A percentile compares a stretch with the other conserved stretches of the same genome.
Conservation (phyloP, 805 yeast species). For the Metschnikowia shivogae region DNA sequence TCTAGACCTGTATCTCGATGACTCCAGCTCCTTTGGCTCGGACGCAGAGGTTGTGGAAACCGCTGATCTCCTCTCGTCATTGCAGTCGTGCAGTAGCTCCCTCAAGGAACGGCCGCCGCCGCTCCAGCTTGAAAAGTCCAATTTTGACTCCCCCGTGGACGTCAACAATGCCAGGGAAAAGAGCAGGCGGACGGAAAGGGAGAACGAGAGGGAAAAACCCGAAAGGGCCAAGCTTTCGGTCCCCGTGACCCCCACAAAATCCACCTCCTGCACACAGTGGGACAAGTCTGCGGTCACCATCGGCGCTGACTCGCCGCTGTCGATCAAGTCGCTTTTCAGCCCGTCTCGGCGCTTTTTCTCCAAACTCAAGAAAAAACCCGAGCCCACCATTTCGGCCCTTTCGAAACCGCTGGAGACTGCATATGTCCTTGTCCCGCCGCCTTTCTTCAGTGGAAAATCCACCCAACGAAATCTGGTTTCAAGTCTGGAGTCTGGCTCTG, state of each 20-base stretch:
- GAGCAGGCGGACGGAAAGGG: no score
- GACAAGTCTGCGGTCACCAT: constrained; percentile 24
- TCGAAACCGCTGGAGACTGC: constrained; percentile 20
- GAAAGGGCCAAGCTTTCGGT: background rate
- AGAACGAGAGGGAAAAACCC: background rate
- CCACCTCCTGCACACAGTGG: background rate
- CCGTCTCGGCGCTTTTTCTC: constrained; percentile 37
- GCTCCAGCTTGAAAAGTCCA: constrained; percentile 10
- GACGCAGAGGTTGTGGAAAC: constrained; percentile 9
- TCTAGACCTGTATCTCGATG: constrained; percentile 40
- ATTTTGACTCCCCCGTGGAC: constrained; percentile 4
- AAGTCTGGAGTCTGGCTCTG: constrained; percentile 10
- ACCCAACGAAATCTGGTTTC: constrained; percentile 9
- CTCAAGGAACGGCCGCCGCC: constrained; percentile 13
- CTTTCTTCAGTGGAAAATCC: constrained; percentile 23
- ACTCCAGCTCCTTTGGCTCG: constrained; percentile 26
- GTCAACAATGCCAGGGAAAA: no score
- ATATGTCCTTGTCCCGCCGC: constrained; percentile 36
- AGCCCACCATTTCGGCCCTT: constrained; percentile 31
- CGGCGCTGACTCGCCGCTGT: constrained; percentile 38
- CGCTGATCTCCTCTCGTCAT: constrained; percentile 4
- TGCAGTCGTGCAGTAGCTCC: constrained; percentile 1
- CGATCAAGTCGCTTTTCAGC: constrained; percentile 31
- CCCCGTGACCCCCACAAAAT: constrained; percentile 4
- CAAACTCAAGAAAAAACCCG: constrained; percentile 21